Evolutionary conservation across 768 basidiomycete species (phyloP).

Genomic region (Gyrodon lividus): DNA sequence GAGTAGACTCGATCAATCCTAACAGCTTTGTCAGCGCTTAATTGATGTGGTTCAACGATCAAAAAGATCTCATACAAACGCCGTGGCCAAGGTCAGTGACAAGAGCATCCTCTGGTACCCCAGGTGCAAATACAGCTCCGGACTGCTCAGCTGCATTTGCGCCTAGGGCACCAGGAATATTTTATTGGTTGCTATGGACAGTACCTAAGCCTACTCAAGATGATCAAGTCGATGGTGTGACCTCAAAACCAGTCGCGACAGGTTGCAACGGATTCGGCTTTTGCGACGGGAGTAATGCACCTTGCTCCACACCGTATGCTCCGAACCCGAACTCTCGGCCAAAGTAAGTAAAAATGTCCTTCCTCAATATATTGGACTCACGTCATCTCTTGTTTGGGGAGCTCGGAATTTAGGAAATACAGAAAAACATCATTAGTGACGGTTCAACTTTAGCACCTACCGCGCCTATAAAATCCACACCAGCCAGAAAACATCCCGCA

Average conservation of each 20-base stretch:
- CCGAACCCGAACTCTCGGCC: not conserved
- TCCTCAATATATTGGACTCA: not conserved
- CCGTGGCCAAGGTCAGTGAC: too few species aligned
- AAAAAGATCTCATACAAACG: too few species aligned
- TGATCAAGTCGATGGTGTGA: too few species aligned
- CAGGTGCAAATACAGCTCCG: too few species aligned
- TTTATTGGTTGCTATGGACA: too few species aligned
- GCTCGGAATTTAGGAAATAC: not conserved
- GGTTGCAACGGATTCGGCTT: not conserved
- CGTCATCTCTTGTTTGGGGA: constrained; percentile 6
- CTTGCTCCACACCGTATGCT: constrained; percentile 17
- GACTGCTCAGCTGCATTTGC: too few species aligned
- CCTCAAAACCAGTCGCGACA: not conserved
- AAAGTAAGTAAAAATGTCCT: constrained; percentile 9
- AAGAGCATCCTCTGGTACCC: too few species aligned
- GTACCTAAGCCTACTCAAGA: too few species aligned
- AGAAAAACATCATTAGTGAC: constrained; percentile 4
- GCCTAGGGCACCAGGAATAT: too few species aligned
- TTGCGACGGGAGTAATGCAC: not conserved
- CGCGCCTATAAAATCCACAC: constrained; percentile 19
- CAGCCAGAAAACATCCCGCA: constrained; percentile 1
- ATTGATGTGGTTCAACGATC: too few species aligned
- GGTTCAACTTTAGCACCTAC: not conserved
- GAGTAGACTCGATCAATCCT: not conserved
- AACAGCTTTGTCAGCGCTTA: not conserved